Conservation (phyloP, 2,329 filamentous ascomycete species). For the Xylaria sp. region DNA sequence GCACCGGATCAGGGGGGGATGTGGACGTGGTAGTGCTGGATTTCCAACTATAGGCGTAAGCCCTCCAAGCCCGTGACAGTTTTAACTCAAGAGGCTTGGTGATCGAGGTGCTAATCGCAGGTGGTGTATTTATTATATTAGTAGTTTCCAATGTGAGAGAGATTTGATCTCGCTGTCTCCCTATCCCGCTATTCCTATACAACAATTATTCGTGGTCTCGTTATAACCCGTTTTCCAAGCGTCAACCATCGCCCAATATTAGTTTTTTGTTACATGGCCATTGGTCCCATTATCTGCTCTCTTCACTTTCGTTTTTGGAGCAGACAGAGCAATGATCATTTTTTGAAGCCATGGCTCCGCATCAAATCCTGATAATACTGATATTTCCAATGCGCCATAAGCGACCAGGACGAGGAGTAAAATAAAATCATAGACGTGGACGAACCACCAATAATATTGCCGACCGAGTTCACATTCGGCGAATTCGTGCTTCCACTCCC, state of each 20-base stretch:
- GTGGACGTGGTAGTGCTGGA: slow-evolving; percentile 53
- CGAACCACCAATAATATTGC: slow-evolving; percentile 94
- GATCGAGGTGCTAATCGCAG: slow-evolving; percentile 8
- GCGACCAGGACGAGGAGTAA: slow-evolving; percentile 50
- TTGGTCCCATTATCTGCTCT: slow-evolving; percentile 29
- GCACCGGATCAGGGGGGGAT: slow-evolving; percentile 18
- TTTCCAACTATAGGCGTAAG: slow-evolving; percentile 46
- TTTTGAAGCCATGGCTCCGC: slow-evolving; percentile 37
- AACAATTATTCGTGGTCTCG: slow-evolving; percentile 34
- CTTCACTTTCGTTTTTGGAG: not conserved
- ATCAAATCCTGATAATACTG: slow-evolving; percentile 39
- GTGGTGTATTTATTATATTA: slow-evolving; percentile 21
- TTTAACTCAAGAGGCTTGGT: not conserved
- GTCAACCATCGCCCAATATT: slow-evolving; percentile 5
- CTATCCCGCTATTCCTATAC: slow-evolving; percentile 30
- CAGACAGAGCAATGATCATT: slow-evolving; percentile 17
- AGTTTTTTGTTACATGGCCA: slow-evolving; percentile 38
- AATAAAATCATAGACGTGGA: slow-evolving; percentile 78
- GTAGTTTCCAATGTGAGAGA: slow-evolving; percentile 5
- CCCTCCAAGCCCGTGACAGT: not conserved
- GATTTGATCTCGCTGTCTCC: slow-evolving; percentile 24
- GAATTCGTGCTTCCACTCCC: slow-evolving; percentile 87
- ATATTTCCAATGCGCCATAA: slow-evolving; percentile 44
- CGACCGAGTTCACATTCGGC: slow-evolving; percentile 80
- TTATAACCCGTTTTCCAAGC: slow-evolving; percentile 24